Percentiles rank a stretch among this genome's conserved stretches.
phyloP scores from a whole-genome alignment of 139 green algal genomes.

The Pseudopediastrum boryanum region DNA sequence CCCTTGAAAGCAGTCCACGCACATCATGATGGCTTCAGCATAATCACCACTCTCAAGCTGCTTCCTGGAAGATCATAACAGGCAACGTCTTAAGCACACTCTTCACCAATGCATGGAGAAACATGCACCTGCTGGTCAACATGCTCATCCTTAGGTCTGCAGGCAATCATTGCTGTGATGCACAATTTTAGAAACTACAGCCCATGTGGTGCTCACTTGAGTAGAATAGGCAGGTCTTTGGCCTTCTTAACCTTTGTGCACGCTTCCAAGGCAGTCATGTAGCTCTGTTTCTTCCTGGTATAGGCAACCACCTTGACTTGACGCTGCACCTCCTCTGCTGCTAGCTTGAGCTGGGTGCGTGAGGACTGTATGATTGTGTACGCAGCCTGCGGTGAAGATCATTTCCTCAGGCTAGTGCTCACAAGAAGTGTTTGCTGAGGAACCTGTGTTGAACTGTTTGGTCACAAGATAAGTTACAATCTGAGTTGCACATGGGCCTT shows the following conservation, averaged over 20 bases:
- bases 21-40: conserved; percentile 63
- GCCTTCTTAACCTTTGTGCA: conserved; percentile 41
- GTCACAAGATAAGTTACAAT: too few species aligned
- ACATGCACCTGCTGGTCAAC: too few species aligned
- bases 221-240: conserved; percentile 44
- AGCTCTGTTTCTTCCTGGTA: conserved; percentile 54
- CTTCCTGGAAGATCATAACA: conserved; percentile 33
- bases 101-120: neutral
- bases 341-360: conserved; percentile 42
- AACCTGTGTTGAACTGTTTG: too few species aligned
- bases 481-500: too few species aligned
- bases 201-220: conserved; percentile 45
- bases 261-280: conserved; percentile 54
- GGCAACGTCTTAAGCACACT: neutral
- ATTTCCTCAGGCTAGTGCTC: too few species aligned
- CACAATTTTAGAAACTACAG: neutral
- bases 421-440: too few species aligned
- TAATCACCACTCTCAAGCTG: conserved; percentile 59
- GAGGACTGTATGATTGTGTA: conserved; percentile 39
- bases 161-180: too few species aligned
- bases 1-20: conserved; percentile 57
- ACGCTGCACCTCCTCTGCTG: conserved; percentile 49
- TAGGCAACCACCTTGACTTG: conserved; percentile 53
- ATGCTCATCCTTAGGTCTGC: too few species aligned
- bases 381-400: conserved; percentile 30